Percentiles rank a stretch among this genome's conserved stretches.
phyloP scores from a whole-genome alignment of 257 asterid species.

The Lithospermum erythrorhizon region DNA sequence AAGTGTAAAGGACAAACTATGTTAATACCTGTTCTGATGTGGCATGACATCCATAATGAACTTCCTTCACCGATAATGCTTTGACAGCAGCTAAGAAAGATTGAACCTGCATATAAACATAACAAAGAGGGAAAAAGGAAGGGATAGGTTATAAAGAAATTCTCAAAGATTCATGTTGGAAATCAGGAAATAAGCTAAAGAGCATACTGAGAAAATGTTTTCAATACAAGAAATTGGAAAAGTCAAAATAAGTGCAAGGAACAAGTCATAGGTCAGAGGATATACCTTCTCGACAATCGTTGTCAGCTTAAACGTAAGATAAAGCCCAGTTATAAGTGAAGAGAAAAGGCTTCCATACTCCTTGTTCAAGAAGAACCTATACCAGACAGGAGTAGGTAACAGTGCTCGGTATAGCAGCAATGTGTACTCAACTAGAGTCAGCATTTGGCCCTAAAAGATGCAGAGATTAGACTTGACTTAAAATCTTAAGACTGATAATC shows the following conservation, averaged over 20 bases:
- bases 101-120: constrained; percentile 36
- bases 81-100: constrained; percentile 55
- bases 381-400: constrained; percentile 92
- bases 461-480: constrained; percentile 14
- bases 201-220: not conserved
- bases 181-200: not conserved
- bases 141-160: not conserved
- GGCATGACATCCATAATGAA: constrained; percentile 67
- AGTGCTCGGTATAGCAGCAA: constrained; percentile 83
- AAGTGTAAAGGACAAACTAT: constrained; percentile 2
- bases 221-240: no score
- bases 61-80: constrained; percentile 62
- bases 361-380: constrained; percentile 85
- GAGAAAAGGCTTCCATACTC: constrained; percentile 87
- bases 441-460: constrained; percentile 69
- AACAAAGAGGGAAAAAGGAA: not conserved
- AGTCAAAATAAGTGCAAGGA: not conserved
- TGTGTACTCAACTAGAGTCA: constrained; percentile 76
- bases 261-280: not conserved
- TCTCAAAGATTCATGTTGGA: not conserved
- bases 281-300: constrained; percentile 72
- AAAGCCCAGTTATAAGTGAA: constrained; percentile 72
- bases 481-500: not conserved
- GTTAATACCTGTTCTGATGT: constrained; percentile 53
- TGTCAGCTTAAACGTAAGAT: constrained; percentile 82